Conservation (phyloP, 805 yeast species). For the Wickerhamiella parazyma region DNA sequence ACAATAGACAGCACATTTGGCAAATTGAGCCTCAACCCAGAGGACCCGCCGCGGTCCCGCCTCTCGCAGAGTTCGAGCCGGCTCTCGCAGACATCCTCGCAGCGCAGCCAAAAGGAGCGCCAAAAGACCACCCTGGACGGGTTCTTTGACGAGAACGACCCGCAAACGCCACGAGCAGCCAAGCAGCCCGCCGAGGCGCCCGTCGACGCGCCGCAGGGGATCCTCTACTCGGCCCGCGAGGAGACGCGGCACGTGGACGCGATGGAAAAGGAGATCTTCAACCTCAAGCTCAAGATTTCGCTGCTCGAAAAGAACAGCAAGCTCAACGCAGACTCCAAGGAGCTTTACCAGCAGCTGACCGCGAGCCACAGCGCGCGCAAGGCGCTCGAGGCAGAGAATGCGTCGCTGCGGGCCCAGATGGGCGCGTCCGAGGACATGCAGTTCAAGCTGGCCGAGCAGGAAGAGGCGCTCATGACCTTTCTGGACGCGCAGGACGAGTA, state of each 20-base stretch:
- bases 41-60: slow-evolving; percentile 4
- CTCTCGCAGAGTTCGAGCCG: slow-evolving; percentile 4
- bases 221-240: slow-evolving; percentile 22
- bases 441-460: slow-evolving; percentile 9
- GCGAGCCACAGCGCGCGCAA: slow-evolving; percentile 5
- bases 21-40: slow-evolving; percentile 6
- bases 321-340: slow-evolving; percentile 8
- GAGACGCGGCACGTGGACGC: slow-evolving; percentile 9
- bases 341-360: slow-evolving; percentile 7
- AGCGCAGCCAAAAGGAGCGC: neutral
- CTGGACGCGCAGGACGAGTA: slow-evolving; percentile 11
- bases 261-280: slow-evolving; percentile 18
- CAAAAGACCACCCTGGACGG: neutral
- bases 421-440: slow-evolving; percentile 3
- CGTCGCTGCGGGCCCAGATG: slow-evolving; percentile 1
- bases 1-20: slow-evolving; percentile 9
- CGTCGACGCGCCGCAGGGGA: neutral
- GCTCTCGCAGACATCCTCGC: slow-evolving; percentile 4
- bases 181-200: neutral
- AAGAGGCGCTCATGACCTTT: slow-evolving; percentile 10
- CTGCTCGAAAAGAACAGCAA: slow-evolving; percentile 7
- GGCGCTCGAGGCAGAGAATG: slow-evolving; percentile 5
- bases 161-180: neutral
- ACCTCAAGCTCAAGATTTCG: slow-evolving; percentile 16
- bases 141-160: neutral